Conservation (phyloP, 176 grass and related monocot species). For the Musa troglodytarum region DNA sequence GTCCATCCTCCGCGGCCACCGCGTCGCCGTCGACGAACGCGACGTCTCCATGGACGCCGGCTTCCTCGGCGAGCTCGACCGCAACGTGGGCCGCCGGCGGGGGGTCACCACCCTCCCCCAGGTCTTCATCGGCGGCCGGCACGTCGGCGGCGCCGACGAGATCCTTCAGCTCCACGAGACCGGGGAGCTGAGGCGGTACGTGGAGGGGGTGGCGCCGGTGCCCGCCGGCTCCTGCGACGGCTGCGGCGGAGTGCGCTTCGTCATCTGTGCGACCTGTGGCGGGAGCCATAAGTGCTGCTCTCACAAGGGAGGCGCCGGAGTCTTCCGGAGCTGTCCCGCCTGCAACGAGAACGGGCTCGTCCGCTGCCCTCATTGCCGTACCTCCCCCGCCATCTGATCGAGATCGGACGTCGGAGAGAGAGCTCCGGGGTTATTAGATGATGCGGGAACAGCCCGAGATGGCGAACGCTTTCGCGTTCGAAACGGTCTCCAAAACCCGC, state of each 20-base stretch:
- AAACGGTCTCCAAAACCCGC: no score
- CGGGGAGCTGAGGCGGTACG: neutral
- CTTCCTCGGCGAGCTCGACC: slow-evolving; percentile 55
- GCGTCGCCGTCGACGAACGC: slow-evolving; percentile 77
- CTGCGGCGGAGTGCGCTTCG: slow-evolving; percentile 58
- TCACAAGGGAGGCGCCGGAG: slow-evolving; percentile 45
- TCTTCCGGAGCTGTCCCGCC: slow-evolving; percentile 55
- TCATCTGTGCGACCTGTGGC: slow-evolving; percentile 41
- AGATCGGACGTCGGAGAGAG: neutral
- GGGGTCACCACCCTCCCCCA: slow-evolving; percentile 35
- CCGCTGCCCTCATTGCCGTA: slow-evolving; percentile 41
- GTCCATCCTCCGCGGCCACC: slow-evolving; percentile 53
- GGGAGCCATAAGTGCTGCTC: slow-evolving; percentile 66
- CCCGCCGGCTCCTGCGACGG: neutral
- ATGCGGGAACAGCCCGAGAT: no score
- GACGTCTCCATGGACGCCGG: slow-evolving; percentile 79
- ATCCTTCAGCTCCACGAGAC: slow-evolving; percentile 3
- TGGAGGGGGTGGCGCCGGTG: neutral
- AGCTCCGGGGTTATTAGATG: no score
- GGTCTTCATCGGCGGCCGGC: slow-evolving; percentile 21
- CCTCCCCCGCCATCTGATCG: slow-evolving; percentile 15
- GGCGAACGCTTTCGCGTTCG: no score
- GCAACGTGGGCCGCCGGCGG: slow-evolving; percentile 32
- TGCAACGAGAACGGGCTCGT: slow-evolving; percentile 94
- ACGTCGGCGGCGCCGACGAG: slow-evolving; percentile 6